A percentile compares a stretch with the other conserved stretches of the same genome.
These are phyloP conservation scores for Zygosaccharomyces rouxii DNA, from an alignment of 805 yeast species.

Conservation along the genomic window DNA sequence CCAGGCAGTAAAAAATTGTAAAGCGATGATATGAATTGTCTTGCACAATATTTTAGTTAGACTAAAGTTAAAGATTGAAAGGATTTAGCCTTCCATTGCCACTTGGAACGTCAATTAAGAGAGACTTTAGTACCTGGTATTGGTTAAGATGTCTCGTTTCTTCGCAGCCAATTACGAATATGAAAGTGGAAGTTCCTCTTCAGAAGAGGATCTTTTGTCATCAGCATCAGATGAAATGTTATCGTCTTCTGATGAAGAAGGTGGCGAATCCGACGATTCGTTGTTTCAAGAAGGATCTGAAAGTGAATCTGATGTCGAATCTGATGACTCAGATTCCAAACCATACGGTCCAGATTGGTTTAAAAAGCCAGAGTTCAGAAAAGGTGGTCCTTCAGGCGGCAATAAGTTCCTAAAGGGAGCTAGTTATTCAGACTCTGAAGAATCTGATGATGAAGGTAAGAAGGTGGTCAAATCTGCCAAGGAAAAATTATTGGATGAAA, in stretches of 20 bases:
- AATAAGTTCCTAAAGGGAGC: constrained; percentile 37
- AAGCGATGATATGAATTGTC: neutral
- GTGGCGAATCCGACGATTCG: constrained; percentile 36
- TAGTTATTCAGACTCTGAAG: constrained; percentile 40
- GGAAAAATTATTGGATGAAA: constrained; percentile 87
- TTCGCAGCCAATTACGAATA: constrained; percentile 55
- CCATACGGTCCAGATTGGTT: constrained; percentile 45
- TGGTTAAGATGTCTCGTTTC: constrained; percentile 75
- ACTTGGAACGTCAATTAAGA: constrained; percentile 1
- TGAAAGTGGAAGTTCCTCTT: constrained; percentile 42
- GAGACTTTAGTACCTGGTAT: neutral
- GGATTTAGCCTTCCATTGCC: constrained; percentile 1
- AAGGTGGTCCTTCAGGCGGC: constrained; percentile 30
- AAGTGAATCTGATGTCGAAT: constrained; percentile 39
- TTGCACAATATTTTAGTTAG: neutral
- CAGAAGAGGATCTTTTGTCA: constrained; percentile 43
- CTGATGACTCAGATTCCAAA: constrained; percentile 41
- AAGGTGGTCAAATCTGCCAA: constrained; percentile 89
- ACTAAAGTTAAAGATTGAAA: neutral
- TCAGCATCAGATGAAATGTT: constrained; percentile 40
- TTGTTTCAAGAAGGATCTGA: constrained; percentile 36
- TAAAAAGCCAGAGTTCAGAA: constrained; percentile 39
- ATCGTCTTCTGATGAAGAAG: constrained; percentile 26
- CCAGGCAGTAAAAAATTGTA: constrained; percentile 5
- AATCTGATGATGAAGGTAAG: constrained; percentile 61